Evolutionary conservation across 2,329 filamentous ascomycete species (phyloP).

Genomic region (Penicillium paneum): DNA sequence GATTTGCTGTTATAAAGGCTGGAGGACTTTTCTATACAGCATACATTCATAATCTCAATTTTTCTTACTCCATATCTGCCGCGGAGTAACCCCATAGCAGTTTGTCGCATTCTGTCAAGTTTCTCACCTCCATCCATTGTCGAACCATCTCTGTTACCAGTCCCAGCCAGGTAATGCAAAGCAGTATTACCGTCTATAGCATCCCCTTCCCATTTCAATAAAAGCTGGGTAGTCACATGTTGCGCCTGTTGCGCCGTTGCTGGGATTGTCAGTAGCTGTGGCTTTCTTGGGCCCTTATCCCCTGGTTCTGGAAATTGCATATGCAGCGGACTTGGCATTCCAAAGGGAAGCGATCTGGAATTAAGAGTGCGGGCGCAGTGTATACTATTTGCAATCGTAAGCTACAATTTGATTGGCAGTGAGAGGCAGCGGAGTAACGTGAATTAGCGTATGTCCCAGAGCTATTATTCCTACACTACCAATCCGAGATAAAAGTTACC

Average conservation of each 20-base stretch:
- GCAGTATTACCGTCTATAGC: background rate
- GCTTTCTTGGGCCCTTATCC: background rate
- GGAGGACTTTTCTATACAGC: background rate
- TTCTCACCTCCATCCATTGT: background rate
- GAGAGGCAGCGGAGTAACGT: background rate
- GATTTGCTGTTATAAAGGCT: background rate
- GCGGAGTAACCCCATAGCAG: background rate
- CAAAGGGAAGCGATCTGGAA: background rate
- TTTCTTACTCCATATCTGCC: background rate
- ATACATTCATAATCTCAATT: background rate
- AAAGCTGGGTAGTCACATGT: background rate
- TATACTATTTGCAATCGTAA: background rate
- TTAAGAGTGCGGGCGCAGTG: background rate
- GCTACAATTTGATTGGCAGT: background rate
- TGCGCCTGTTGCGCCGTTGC: background rate
- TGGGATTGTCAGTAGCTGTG: background rate
- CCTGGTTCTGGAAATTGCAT: background rate
- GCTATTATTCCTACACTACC: background rate
- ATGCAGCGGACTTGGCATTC: background rate
- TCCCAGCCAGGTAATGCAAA: background rate
- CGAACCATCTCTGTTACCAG: background rate
- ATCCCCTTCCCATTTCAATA: background rate
- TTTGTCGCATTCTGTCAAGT: background rate
- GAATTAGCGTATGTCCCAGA: background rate
- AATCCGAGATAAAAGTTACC: background rate